phyloP scores from a whole-genome alignment of 192 early-diverging fungal genomes.

The Backusella morwellensis region DNA sequence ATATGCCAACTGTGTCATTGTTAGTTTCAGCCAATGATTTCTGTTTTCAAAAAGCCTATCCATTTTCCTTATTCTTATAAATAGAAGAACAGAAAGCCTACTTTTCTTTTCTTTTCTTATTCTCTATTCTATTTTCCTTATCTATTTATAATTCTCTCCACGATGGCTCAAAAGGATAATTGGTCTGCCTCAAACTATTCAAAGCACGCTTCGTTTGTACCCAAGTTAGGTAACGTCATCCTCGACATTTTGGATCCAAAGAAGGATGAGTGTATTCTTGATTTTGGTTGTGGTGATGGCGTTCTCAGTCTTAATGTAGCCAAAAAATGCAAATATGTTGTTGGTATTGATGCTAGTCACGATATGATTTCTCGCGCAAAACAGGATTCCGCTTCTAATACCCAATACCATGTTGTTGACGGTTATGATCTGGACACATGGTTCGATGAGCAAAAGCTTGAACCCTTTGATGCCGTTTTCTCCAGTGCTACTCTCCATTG shows the following conservation, averaged over 20 bases:
- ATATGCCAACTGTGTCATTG: neutral
- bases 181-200: slow-evolving; percentile 55
- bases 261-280: slow-evolving; percentile 56
- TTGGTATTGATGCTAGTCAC: slow-evolving; percentile 58
- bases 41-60: neutral
- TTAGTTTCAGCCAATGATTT: slow-evolving; percentile 11
- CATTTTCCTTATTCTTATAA: neutral
- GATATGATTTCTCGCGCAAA: slow-evolving; percentile 56
- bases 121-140: neutral
- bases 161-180: slow-evolving; percentile 28
- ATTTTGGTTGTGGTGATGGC: slow-evolving; percentile 72
- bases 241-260: slow-evolving; percentile 49
- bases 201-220: slow-evolving; percentile 58
- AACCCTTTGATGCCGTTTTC: slow-evolving; percentile 67
- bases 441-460: slow-evolving; percentile 32
- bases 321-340: slow-evolving; percentile 40
- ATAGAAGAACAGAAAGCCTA: neutral
- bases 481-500: slow-evolving; percentile 72
- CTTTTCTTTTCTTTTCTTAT: neutral
- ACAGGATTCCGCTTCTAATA: slow-evolving; percentile 23
- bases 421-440: slow-evolving; percentile 47
- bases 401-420: slow-evolving; percentile 47
- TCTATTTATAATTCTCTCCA: neutral
- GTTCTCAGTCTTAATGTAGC: slow-evolving; percentile 55
- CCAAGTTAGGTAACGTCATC: slow-evolving; percentile 46